phyloP scores from a whole-genome alignment of 208 protist species.

The Leishmania martiniquensis region DNA sequence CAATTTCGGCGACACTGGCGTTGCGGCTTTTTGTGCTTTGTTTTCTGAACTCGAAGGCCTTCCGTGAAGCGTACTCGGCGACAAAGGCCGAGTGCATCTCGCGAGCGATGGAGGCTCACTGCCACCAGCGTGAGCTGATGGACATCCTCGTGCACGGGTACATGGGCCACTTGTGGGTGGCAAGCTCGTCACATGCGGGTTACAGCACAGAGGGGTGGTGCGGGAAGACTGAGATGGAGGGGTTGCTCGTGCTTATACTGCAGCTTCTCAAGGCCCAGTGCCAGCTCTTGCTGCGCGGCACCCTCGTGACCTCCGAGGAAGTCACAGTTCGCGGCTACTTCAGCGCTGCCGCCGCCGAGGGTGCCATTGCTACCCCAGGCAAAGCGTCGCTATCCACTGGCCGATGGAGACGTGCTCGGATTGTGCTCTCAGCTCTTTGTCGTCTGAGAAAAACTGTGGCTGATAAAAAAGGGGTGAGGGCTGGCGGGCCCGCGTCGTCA shows the following conservation, averaged over 20 bases:
- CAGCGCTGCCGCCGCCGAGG: constrained; percentile 16
- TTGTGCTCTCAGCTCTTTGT: constrained; percentile 11
- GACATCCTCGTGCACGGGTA: constrained; percentile 49
- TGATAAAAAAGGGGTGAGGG: not conserved
- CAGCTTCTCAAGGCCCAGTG: constrained; percentile 36
- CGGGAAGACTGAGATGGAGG: constrained; percentile 32
- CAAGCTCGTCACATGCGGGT: constrained; percentile 20
- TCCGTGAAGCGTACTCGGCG: constrained; percentile 33
- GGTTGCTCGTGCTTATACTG: constrained; percentile 35
- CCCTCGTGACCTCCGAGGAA: constrained; percentile 20
- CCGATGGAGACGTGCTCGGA: constrained; percentile 24
- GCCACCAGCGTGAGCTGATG: constrained; percentile 61
- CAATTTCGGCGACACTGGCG: constrained; percentile 52
- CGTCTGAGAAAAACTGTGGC: constrained; percentile 11
- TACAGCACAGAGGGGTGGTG: constrained; percentile 29
- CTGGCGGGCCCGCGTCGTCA: not conserved
- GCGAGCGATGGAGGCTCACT: constrained; percentile 40
- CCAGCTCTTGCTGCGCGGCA: constrained; percentile 32
- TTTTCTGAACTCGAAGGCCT: constrained; percentile 39
- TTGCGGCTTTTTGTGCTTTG: constrained; percentile 63
- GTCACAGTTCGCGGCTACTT: constrained; percentile 34
- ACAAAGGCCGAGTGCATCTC: constrained; percentile 32
- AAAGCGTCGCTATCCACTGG: not conserved
- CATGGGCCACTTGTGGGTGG: constrained; percentile 37
- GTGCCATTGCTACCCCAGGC: not conserved